phyloP scores from a whole-genome alignment of 2,329 filamentous ascomycete species.

The Botrytis deweyae region DNA sequence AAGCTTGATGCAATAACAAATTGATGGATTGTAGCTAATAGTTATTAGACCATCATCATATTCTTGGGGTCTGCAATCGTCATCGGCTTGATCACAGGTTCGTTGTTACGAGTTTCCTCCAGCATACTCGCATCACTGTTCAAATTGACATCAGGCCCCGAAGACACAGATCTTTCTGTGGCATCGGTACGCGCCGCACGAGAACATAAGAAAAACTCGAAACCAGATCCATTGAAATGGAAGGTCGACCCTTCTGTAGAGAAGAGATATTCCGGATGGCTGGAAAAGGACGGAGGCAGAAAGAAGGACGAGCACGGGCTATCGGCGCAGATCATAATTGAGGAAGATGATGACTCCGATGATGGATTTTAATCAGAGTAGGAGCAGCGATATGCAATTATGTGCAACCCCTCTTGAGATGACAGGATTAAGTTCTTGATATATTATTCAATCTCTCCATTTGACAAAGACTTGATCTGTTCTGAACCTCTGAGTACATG shows the following conservation, averaged over 20 bases:
- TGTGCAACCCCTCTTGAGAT: background rate
- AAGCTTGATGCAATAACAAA: slow-evolving; percentile 7
- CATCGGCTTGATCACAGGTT: slow-evolving; percentile 63
- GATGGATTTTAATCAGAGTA: slow-evolving; percentile 31
- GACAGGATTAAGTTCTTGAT: background rate
- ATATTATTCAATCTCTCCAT: slow-evolving; percentile 60
- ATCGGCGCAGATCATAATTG: slow-evolving; percentile 66
- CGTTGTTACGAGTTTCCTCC: slow-evolving; percentile 58
- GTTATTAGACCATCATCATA: slow-evolving; percentile 42
- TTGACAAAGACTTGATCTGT: slow-evolving; percentile 79
- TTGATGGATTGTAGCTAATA: slow-evolving; percentile 22
- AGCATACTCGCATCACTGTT: slow-evolving; percentile 53
- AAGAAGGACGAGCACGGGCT: slow-evolving; percentile 45
- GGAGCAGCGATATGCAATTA: background rate
- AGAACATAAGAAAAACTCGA: slow-evolving; percentile 30
- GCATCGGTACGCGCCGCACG: slow-evolving; percentile 31
- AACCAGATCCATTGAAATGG: slow-evolving; percentile 23
- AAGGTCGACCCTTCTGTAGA: slow-evolving; percentile 25
- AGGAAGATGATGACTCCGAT: slow-evolving; percentile 65
- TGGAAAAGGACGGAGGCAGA: slow-evolving; percentile 32
- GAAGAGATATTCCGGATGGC: slow-evolving; percentile 35
- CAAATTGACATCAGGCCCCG: slow-evolving; percentile 41
- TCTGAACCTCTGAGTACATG: slow-evolving; percentile 79
- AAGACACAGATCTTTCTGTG: slow-evolving; percentile 30
- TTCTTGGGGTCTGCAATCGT: slow-evolving; percentile 66